Evolutionary conservation across 1,139 yeast genomes (phyloP).

Genomic region (Pichia sp.): DNA sequence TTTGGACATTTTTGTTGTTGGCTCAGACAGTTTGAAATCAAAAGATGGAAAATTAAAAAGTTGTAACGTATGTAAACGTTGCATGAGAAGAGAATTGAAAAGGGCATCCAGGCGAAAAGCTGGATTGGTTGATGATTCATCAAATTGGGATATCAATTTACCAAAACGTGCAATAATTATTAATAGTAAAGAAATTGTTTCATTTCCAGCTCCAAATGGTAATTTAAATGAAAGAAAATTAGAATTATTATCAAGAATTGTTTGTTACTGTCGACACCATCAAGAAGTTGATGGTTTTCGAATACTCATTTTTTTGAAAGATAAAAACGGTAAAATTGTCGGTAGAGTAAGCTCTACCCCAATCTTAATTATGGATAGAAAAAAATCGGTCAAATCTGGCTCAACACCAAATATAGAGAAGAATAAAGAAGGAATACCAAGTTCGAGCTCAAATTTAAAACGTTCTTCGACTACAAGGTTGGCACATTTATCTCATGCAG

Average conservation of each 20-base stretch:
- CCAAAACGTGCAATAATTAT: slow-evolving; percentile 80
- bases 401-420: neutral
- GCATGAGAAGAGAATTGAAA: slow-evolving; percentile 87
- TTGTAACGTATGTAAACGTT: slow-evolving; percentile 77
- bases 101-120: slow-evolving; percentile 85
- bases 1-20: slow-evolving; percentile 63
- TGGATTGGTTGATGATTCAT: slow-evolving; percentile 58
- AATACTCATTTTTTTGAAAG: slow-evolving; percentile 62
- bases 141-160: slow-evolving; percentile 71
- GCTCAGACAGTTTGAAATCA: slow-evolving; percentile 27
- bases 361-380: slow-evolving; percentile 90
- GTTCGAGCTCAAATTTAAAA: neutral
- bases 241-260: slow-evolving; percentile 79
- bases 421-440: neutral
- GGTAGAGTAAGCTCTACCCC: slow-evolving; percentile 70
- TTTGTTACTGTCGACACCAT: slow-evolving; percentile 95
- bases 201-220: slow-evolving; percentile 62
- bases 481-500: no score
- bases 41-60: slow-evolving; percentile 20
- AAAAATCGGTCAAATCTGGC: slow-evolving; percentile 40
- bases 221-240: slow-evolving; percentile 36
- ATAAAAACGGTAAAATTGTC: slow-evolving; percentile 52
- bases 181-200: slow-evolving; percentile 81
- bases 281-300: slow-evolving; percentile 76
- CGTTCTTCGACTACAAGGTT: slow-evolving; percentile 3